Conservation (phyloP, 106 monocot species). For the Posidonia australis region DNA sequence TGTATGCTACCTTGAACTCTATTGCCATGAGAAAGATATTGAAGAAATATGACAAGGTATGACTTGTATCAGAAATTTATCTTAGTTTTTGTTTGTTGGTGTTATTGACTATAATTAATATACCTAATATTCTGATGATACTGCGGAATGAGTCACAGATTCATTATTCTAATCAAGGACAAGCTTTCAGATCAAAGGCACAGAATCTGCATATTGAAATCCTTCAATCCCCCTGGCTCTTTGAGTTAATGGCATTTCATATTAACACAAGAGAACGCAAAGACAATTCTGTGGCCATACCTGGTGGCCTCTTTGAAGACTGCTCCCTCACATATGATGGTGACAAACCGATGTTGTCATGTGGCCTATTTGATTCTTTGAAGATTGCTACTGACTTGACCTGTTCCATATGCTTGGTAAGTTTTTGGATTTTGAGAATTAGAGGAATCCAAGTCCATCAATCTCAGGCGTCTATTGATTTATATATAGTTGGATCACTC, state of each 20-base stretch:
- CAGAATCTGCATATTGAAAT: slow-evolving; percentile 74
- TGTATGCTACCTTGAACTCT: slow-evolving; percentile 78
- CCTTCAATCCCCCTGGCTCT: slow-evolving; percentile 88
- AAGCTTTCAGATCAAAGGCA: slow-evolving; percentile 50
- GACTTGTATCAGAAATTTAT: no score
- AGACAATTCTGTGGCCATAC: not conserved
- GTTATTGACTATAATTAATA: no score
- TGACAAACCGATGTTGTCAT: slow-evolving; percentile 50
- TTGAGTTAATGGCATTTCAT: slow-evolving; percentile 74
- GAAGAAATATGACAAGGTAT: slow-evolving; percentile 91
- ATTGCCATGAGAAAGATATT: slow-evolving; percentile 79
- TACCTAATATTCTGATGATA: no score
- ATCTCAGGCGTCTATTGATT: no score
- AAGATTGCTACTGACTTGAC: slow-evolving; percentile 68
- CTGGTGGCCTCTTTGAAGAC: slow-evolving; percentile 38
- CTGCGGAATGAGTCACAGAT: no score
- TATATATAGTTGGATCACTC: no score
- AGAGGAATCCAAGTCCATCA: no score
- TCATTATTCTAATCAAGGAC: slow-evolving; percentile 82
- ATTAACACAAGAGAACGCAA: slow-evolving; percentile 47
- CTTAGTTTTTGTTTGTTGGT: no score
- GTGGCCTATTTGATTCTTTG: slow-evolving; percentile 59
- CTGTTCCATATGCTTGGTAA: slow-evolving; percentile 87
- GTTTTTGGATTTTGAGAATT: not conserved
- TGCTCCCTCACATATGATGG: slow-evolving; percentile 44